Conservation (phyloP, 768 basidiomycete species). For the Leccinum subtestaceum region DNA sequence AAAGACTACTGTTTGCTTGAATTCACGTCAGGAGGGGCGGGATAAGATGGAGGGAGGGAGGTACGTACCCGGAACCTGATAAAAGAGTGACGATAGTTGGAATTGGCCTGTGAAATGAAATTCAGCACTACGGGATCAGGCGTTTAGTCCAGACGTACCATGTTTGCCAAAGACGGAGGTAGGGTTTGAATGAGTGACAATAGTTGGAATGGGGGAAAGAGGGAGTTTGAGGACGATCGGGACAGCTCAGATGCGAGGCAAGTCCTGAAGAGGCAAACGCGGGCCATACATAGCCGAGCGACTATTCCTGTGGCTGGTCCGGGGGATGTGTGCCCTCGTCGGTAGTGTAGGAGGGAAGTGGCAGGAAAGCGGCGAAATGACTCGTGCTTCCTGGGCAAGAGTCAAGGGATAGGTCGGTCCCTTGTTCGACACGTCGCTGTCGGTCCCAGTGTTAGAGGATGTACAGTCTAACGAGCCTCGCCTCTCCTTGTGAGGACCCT, state of each 20-base stretch:
- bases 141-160: not conserved
- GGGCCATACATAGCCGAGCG: slow-evolving; percentile 1
- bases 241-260: slow-evolving; percentile 1
- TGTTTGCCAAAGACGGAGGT: not conserved
- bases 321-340: not conserved
- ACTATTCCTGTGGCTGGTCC: not conserved
- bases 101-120: not conserved
- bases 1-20: not conserved
- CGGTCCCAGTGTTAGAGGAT: not conserved
- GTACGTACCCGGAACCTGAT: not conserved
- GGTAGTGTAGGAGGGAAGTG: slow-evolving; percentile 5
- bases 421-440: slow-evolving; percentile 3
- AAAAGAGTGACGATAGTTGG: slow-evolving; percentile 19
- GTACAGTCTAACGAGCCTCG: slow-evolving; percentile 1
- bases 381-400: not conserved
- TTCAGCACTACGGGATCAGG: not conserved
- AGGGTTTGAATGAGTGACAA: slow-evolving; percentile 13
- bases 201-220: slow-evolving; percentile 10
- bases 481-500: not conserved
- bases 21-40: not conserved
- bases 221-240: not conserved
- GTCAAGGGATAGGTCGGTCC: not conserved
- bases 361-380: not conserved
- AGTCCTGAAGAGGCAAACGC: not conserved
- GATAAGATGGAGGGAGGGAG: not conserved